Percentiles rank a stretch among this genome's conserved stretches.
Evolutionary conservation across 1,139 yeast genomes (phyloP).

Genomic region (Debaryomyces udenii): DNA sequence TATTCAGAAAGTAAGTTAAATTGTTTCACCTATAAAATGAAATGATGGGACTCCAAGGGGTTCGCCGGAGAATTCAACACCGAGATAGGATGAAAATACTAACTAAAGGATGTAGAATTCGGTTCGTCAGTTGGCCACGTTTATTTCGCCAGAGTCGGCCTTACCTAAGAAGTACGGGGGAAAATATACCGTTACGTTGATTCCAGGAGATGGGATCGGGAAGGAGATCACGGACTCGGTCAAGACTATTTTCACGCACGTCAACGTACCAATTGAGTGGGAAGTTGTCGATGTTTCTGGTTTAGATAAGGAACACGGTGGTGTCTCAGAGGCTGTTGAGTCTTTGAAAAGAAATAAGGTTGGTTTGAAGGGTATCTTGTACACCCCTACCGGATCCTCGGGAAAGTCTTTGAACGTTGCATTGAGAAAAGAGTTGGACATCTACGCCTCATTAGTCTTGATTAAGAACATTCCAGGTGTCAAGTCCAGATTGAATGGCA

Average conservation of each 20-base stretch:
- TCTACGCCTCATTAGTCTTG: slow-evolving; percentile 89
- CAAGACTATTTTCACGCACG: slow-evolving; percentile 81
- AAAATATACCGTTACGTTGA: slow-evolving; percentile 85
- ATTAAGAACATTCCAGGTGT: slow-evolving; percentile 96
- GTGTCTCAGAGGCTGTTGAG: slow-evolving; percentile 83
- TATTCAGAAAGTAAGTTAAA: slow-evolving; percentile 11
- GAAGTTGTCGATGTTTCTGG: slow-evolving; percentile 91
- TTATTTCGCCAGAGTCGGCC: slow-evolving; percentile 59
- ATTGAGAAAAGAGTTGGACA: slow-evolving; percentile 92
- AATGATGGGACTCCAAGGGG: background rate
- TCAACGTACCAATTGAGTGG: slow-evolving; percentile 91
- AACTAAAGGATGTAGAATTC: slow-evolving; percentile 3
- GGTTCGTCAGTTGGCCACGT: slow-evolving; percentile 50
- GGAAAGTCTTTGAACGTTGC: slow-evolving; percentile 87
- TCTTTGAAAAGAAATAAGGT: slow-evolving; percentile 95
- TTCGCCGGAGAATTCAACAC: slow-evolving; percentile 2
- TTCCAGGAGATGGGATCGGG: slow-evolving; percentile 98
- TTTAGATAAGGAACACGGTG: slow-evolving; percentile 59
- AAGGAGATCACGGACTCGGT: slow-evolving; percentile 95
- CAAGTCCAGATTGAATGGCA: slow-evolving; percentile 81
- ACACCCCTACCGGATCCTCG: slow-evolving; percentile 74
- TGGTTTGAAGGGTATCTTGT: slow-evolving; percentile 94
- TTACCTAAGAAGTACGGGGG: slow-evolving; percentile 95
- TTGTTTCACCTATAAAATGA: too few species aligned
- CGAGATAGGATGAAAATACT: slow-evolving; percentile 5